Percentiles rank a stretch among this genome's conserved stretches.
Evolutionary conservation across 139 green algal species (phyloP).

Genomic region (Tetradesmus lagerheimii): DNA sequence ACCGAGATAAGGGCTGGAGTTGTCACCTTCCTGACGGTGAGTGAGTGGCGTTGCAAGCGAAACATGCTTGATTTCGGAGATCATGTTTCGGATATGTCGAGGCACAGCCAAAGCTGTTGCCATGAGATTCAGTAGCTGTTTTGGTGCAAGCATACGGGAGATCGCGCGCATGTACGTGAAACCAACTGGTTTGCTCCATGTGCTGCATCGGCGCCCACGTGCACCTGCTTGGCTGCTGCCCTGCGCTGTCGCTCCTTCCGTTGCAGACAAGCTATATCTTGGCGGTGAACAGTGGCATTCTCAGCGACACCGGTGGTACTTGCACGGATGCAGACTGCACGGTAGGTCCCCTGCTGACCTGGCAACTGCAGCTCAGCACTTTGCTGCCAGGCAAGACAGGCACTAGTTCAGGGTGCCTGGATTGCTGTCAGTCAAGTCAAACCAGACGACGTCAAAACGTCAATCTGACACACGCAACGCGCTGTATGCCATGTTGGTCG

Average conservation of each 20-base stretch:
- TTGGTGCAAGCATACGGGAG: too few species aligned
- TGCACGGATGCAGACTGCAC: constrained; percentile 70
- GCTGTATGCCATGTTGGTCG: too few species aligned
- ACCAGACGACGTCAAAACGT: too few species aligned
- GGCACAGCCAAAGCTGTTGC: not conserved
- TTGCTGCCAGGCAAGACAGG: too few species aligned
- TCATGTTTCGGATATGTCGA: not conserved
- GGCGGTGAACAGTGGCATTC: constrained; percentile 79
- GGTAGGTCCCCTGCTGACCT: constrained; percentile 25
- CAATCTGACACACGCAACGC: too few species aligned
- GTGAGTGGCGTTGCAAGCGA: not conserved
- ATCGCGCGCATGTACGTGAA: not conserved
- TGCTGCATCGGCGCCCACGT: not conserved
- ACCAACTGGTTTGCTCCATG: not conserved
- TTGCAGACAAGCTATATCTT: constrained; percentile 81
- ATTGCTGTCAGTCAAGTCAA: too few species aligned
- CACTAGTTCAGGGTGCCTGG: too few species aligned
- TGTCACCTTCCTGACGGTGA: constrained; percentile 86
- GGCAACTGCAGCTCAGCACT: not conserved
- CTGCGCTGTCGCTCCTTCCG: not conserved
- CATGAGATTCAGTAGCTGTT: too few species aligned
- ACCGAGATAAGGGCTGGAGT: constrained; percentile 78
- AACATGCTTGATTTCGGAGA: not conserved
- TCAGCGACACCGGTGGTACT: constrained; percentile 75
- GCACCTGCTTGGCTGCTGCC: not conserved